A percentile compares a stretch with the other conserved stretches of the same genome.
Evolutionary conservation across 2,329 filamentous ascomycete genomes (phyloP).

Genomic region (Didymella sp.): DNA sequence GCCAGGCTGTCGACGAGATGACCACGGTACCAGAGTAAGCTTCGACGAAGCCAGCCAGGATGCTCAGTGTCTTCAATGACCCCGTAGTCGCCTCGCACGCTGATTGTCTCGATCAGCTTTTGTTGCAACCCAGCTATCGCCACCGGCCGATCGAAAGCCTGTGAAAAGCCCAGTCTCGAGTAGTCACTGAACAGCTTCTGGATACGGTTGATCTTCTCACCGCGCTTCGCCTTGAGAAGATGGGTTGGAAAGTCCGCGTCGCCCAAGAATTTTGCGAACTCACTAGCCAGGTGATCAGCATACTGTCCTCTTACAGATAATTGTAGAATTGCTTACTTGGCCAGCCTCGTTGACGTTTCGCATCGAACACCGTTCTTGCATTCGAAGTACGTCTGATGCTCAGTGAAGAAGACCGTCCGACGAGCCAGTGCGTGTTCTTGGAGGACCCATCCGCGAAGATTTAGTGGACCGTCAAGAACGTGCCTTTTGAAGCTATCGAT

Average conservation of each 20-base stretch:
- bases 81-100: background rate
- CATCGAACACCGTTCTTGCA: conserved; percentile 30
- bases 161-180: conserved; percentile 37
- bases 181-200: conserved; percentile 39
- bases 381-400: conserved; percentile 37
- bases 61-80: background rate
- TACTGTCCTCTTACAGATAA: too few relatives aligned
- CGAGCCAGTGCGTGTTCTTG: conserved; percentile 37
- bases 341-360: conserved; percentile 24
- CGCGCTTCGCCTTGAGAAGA: background rate
- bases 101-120: conserved; percentile 31
- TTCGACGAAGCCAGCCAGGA: background rate
- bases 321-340: too few relatives aligned
- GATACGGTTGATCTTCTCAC: conserved; percentile 25
- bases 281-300: conserved; percentile 13
- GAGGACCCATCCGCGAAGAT: conserved; percentile 34
- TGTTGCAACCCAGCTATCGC: conserved; percentile 46
- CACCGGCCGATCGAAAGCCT: conserved; percentile 35
- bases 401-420: conserved; percentile 34
- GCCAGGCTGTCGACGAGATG: background rate
- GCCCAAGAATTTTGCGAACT: conserved; percentile 36
- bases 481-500: conserved; percentile 34
- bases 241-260: conserved; percentile 35
- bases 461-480: conserved; percentile 23
- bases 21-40: background rate